phyloP scores from a whole-genome alignment of 495 filamentous ascomycete genomes.

The Tuber brumale region DNA sequence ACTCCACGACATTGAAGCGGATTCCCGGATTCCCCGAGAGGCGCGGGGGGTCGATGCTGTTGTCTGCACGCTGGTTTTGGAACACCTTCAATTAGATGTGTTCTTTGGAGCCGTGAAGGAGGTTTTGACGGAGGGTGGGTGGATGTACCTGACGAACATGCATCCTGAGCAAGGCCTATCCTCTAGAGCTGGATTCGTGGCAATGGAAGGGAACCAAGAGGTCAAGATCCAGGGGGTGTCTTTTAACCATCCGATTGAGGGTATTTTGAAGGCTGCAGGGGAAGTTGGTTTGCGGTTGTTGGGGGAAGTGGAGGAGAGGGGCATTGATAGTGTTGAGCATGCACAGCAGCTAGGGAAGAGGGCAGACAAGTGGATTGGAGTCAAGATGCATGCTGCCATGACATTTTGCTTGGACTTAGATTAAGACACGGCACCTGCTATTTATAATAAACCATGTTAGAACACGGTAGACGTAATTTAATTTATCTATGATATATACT shows the following conservation, averaged over 20 bases:
- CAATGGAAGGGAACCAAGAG: constrained; percentile 50
- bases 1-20: constrained; percentile 44
- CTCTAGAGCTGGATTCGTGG: constrained; percentile 63
- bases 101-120: constrained; percentile 53
- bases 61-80: constrained; percentile 62
- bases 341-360: constrained; percentile 50
- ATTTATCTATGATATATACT: neutral
- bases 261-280: constrained; percentile 53
- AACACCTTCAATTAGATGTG: constrained; percentile 55
- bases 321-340: constrained; percentile 50
- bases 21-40: constrained; percentile 21
- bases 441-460: neutral
- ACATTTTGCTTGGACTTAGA: constrained; percentile 48
- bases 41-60: constrained; percentile 45
- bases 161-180: constrained; percentile 61
- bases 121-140: constrained; percentile 48
- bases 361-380: constrained; percentile 62
- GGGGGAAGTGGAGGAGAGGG: constrained; percentile 46
- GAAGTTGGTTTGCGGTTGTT: constrained; percentile 51
- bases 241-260: constrained; percentile 53
- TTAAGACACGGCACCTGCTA: neutral
- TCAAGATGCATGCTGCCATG: constrained; percentile 58
- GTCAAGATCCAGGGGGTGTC: constrained; percentile 58
- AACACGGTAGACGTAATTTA: neutral
- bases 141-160: constrained; percentile 66